Evolutionary conservation across 805 yeast species (phyloP).

Genomic region (Grigorovia humatica): DNA sequence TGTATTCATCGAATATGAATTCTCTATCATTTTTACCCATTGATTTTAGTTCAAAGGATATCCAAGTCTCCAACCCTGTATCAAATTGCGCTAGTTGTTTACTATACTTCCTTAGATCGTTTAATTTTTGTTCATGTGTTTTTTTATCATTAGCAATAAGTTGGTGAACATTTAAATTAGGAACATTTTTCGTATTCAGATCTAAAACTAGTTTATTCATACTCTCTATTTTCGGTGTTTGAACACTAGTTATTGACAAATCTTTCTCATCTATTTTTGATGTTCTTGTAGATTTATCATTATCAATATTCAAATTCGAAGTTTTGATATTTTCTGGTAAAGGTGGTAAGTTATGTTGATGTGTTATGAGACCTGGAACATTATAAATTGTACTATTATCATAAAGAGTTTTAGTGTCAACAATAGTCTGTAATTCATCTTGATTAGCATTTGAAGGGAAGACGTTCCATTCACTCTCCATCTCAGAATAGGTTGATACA

Average conservation of each 20-base stretch:
- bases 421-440: conserved; percentile 25
- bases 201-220: conserved; percentile 29
- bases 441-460: conserved; percentile 20
- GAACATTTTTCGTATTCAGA: conserved; percentile 21
- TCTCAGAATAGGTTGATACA: conserved; percentile 25
- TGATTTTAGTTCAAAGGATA: conserved; percentile 29
- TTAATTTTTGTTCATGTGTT: conserved; percentile 15
- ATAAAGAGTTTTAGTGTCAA: conserved; percentile 27
- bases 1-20: conserved; percentile 29
- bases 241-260: not conserved
- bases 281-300: not conserved
- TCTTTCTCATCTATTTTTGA: not conserved
- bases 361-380: conserved; percentile 27
- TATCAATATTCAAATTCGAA: not conserved
- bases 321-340: conserved; percentile 16
- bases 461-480: conserved; percentile 29
- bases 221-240: conserved; percentile 12
- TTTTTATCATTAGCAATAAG: conserved; percentile 21
- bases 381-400: conserved; percentile 29
- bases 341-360: conserved; percentile 24
- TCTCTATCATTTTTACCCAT: conserved; percentile 23
- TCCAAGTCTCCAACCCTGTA: conserved; percentile 52
- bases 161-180: conserved; percentile 34
- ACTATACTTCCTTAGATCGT: conserved; percentile 22
- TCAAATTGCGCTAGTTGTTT: conserved; percentile 36